Evolutionary conservation across 768 basidiomycete genomes (phyloP), one percentile per base, ranked within the genome.

Genomic region (Lentinula aciculospora): DNA sequence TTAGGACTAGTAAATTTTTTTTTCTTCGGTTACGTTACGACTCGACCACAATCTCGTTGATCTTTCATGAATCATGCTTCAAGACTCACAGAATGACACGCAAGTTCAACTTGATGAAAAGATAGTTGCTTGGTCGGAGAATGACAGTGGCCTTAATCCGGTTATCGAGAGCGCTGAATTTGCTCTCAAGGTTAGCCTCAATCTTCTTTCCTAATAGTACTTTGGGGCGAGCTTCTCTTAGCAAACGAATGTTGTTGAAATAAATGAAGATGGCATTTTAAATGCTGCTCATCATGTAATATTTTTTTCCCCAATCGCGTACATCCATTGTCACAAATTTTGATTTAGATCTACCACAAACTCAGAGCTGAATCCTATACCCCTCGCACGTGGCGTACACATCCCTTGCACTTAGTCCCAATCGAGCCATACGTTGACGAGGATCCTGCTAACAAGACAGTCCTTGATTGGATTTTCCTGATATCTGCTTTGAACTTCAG

Each of bases 401-500:
- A 90, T 59, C 79, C 79, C 0, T 74, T 94, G 37, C 92, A 94
- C 65, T 76, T 92, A 36, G 80, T 81, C 63, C 88, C 92, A 7
- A 74, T 81, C 0, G 85, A 88, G 61, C 83, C 84, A 0, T 84
- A 84, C 69, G 71, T 78, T 59, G 67, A 80, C 8, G 64, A 71
- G 12, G 71, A 85, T 55, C 79, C 84, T 7, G 69, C 76, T 58
- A 88, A 83, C 37, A 80, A 74, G 66, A 70, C 74, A 40, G 81
- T 79, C 47, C 73, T 94, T 28, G 75, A 94, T 71, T 95, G 92
- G 92, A 86, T 95, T 58, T 94, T 95, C 71, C 81, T 91, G 60
- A 85, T 95, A 40, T 93, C 88, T 2, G 81, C 86, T 15, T 79
- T 92, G 51, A 96, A 93, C 69, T 96, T 92, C 70, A 89, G 81